Evolutionary conservation across 306 rosid species (phyloP).

Genomic region (Trifolium fragiferum): DNA sequence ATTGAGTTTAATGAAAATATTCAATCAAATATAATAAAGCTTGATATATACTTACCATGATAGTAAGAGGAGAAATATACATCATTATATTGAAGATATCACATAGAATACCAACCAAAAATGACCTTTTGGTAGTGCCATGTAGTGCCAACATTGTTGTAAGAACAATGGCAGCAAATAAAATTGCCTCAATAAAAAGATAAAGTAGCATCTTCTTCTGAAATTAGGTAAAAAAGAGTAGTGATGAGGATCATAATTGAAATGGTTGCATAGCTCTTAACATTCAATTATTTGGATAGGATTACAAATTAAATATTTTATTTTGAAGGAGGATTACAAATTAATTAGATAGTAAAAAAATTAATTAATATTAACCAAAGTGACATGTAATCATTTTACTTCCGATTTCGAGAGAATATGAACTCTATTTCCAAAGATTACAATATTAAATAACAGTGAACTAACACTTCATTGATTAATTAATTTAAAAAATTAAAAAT

Average conservation of each 20-base stretch:
- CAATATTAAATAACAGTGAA: too few species aligned
- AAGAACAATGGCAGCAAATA: constrained; percentile 46
- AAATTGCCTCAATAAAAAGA: constrained; percentile 39
- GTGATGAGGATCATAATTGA: not conserved
- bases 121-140: constrained; percentile 50
- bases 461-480: too few species aligned
- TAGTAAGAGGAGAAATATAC: constrained; percentile 73
- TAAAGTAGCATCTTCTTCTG: constrained; percentile 50
- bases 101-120: constrained; percentile 65
- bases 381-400: not conserved
- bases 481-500: not conserved
- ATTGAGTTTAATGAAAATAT: not conserved
- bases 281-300: too few species aligned
- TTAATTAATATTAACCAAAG: not conserved
- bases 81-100: constrained; percentile 72
- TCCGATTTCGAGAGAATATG: too few species aligned
- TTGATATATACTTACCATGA: constrained; percentile 69
- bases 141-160: constrained; percentile 50
- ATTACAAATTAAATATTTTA: too few species aligned
- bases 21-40: not conserved
- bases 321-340: too few species aligned
- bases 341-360: not conserved
- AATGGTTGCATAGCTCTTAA: not conserved
- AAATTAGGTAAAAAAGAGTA: not conserved
- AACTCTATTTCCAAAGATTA: too few species aligned